phyloP scores from a whole-genome alignment of 441 rosid genomes.

The Rhodomyrtus psidioides region DNA sequence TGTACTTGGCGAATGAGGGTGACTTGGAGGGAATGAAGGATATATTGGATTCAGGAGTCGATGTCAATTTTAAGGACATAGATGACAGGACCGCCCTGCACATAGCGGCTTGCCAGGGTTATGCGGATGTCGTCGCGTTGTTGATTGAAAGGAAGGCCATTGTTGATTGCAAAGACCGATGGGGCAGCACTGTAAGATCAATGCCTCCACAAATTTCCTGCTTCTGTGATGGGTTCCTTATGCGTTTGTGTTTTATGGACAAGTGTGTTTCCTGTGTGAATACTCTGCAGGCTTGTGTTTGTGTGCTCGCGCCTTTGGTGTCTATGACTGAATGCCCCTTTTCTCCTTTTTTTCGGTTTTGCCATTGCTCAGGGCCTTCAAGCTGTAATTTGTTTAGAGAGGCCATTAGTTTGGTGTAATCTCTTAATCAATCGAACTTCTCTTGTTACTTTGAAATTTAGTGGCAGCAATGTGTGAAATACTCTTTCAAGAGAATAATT shows the following conservation, averaged over 20 bases:
- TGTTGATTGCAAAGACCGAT: conserved; percentile 67
- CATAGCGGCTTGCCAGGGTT: conserved; percentile 84
- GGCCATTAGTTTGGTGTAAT: background rate
- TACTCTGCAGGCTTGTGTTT: background rate
- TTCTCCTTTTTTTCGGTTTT: background rate
- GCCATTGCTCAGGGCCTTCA: background rate
- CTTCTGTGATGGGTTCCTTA: background rate
- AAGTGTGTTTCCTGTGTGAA: background rate
- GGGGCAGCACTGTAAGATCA: conserved; percentile 91
- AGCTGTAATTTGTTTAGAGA: background rate
- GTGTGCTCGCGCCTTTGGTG: background rate
- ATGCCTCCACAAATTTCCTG: background rate
- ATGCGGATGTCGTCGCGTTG: conserved; percentile 45
- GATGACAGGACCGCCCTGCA: conserved; percentile 87
- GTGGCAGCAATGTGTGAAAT: background rate
- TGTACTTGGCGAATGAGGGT: conserved; percentile 70
- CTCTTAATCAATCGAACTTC: background rate
- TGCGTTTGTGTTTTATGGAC: background rate
- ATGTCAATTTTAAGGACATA: conserved; percentile 69
- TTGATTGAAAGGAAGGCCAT: conserved; percentile 52
- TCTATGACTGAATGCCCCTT: background rate
- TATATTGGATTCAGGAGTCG: conserved; percentile 56
- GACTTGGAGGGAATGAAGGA: conserved; percentile 71
- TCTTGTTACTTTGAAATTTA: background rate
- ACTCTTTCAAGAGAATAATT: background rate